Evolutionary conservation across 2,329 filamentous ascomycete species (phyloP).

Genomic region (Cercospora nicotianae): DNA sequence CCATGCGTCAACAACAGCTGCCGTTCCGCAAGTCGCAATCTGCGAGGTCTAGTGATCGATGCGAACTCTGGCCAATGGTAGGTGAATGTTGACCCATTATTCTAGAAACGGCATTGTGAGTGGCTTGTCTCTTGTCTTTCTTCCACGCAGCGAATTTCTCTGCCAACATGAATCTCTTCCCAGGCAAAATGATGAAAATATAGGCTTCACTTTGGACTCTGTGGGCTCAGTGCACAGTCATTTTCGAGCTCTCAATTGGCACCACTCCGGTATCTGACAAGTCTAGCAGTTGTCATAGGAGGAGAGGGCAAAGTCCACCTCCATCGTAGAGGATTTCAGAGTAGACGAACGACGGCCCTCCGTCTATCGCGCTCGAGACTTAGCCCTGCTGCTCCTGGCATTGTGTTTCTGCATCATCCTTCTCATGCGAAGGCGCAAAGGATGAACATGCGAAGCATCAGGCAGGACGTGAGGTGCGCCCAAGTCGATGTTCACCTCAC

Average conservation of each 20-base stretch:
- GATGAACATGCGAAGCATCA: background rate
- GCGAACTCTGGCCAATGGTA: background rate
- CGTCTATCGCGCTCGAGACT: background rate
- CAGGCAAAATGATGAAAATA: background rate
- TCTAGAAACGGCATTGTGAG: background rate
- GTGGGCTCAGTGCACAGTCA: background rate
- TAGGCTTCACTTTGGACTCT: background rate
- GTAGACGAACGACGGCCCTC: background rate
- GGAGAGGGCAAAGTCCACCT: background rate
- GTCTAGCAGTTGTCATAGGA: background rate
- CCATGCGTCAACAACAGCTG: background rate
- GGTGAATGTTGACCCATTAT: background rate
- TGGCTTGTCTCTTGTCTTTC: background rate
- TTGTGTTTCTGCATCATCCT: background rate
- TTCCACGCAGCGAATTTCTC: background rate
- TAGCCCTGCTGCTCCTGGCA: background rate
- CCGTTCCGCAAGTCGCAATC: background rate
- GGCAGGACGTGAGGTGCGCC: background rate
- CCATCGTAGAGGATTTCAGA: background rate
- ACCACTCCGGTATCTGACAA: background rate
- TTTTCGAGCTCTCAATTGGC: background rate
- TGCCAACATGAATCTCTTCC: background rate
- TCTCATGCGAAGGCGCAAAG: background rate
- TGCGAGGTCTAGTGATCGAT: background rate
- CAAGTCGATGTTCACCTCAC: background rate